Evolutionary conservation across 2,329 filamentous ascomycete species (phyloP), one percentile per base, ranked within the genome.

Genomic region (Harringtonia aguacate): DNA sequence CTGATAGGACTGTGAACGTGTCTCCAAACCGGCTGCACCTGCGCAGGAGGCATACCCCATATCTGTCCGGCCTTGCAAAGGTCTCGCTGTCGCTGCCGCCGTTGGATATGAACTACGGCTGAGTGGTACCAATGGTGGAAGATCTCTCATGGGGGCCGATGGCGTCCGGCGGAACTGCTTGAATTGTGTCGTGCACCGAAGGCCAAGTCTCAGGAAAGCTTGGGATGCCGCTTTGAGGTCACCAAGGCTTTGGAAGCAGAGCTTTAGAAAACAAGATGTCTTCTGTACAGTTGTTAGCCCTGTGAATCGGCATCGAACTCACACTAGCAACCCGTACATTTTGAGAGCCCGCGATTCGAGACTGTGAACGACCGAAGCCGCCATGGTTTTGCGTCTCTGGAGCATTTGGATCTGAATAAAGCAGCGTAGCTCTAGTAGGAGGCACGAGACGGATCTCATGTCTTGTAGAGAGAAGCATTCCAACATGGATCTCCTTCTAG

Each of bases 181-280:
- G 30, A 46, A 39, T 18, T 45, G 45, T 4, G 45, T 45, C 4
- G 42, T 50, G 24, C 50, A 52, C 4, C 50, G 50, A 8, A 52
- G 41, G 10, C 48, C 46, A 14, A 48, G 40, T 7, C 44, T 35
- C 18, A 49, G 22, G 22, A 52, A 50, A 5, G 41, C 40, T 14
- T 52, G 45, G 0, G 46, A 52, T 10, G 48, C 48, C 3, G 46
- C 30, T 22, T 49, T 50, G 7, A 52, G 44, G 18, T 52, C 50
- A 4, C 46, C 43, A n/a, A 49, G 42, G n/a, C 46, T 46, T n/a
- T 44, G 40, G n/a, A 52, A 52, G 24, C 48, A 52, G 13, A 52
- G 36, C 44, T 46, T 50, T 22, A 52, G 34, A 24, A 46, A 47
- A 9, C 43, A 45, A 9, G 46, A 33, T 12, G n/a, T 33, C 17